Percentiles rank a stretch among this genome's conserved stretches.
Conservation (phyloP, 768 basidiomycete species). For the Tubosaeta sp. region DNA sequence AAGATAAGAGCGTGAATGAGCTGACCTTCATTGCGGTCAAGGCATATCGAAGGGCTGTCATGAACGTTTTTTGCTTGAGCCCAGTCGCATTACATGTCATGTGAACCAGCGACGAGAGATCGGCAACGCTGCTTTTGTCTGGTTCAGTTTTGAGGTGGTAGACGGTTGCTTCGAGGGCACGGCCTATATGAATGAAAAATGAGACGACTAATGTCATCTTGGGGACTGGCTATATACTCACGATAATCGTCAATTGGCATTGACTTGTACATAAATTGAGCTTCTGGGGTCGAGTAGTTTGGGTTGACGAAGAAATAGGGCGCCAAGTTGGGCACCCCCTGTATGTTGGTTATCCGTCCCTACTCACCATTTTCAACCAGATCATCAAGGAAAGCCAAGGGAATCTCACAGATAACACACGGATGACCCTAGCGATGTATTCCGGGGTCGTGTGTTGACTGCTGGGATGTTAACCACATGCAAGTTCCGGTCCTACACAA, state of each 20-base stretch:
- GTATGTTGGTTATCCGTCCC: constrained; percentile 67
- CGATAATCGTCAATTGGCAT: constrained; percentile 43
- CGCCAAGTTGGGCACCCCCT: constrained; percentile 63
- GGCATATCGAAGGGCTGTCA: constrained; percentile 72
- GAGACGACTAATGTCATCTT: neutral
- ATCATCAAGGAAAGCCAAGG: neutral
- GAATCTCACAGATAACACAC: constrained; percentile 50
- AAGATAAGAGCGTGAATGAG: constrained; percentile 7
- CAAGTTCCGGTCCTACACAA: neutral
- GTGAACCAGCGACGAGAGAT: constrained; percentile 39
- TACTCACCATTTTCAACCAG: constrained; percentile 23
- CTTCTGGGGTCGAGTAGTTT: constrained; percentile 50
- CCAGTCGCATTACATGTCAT: constrained; percentile 38
- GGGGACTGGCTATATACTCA: constrained; percentile 21
- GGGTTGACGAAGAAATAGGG: constrained; percentile 81
- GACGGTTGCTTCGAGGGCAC: constrained; percentile 5
- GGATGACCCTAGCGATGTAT: constrained; percentile 62
- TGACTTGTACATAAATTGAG: constrained; percentile 46
- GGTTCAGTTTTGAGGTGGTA: constrained; percentile 1
- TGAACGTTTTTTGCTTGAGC: constrained; percentile 49
- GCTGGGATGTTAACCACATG: constrained; percentile 1
- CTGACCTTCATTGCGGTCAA: constrained; percentile 81
- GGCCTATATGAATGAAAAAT: neutral
- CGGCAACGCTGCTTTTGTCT: constrained; percentile 3
- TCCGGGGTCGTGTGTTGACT: constrained; percentile 49